Base-by-base conservation (phyloP, 306 rosid genomes). In the Rubus parviflorus region DNA sequence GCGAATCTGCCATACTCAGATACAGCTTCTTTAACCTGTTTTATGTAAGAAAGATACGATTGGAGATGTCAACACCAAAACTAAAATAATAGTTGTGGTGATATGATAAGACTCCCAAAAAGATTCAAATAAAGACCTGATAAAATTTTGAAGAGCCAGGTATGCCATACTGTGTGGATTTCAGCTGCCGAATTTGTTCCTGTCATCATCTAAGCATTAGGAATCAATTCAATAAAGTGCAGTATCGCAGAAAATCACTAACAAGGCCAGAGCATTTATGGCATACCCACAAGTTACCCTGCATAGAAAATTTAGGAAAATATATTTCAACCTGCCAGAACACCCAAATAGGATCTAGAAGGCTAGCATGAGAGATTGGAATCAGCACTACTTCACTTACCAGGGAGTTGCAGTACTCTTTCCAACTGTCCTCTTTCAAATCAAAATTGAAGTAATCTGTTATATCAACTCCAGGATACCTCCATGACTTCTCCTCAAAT, bases 381-480 rank as follows among this genome's bases (percentile, higher is more conserved):
- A 58, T 22, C 42, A 61, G 67, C 74, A 60, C 80, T 56, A 49
- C 63, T 69, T 72, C 73, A 76, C 79, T 72, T 84, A 91, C 97
- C 91, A 89, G 82, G 56, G 92, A 83, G 38, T 41, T 70, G 81
- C 94, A 83, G 79, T 91, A 91, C 49, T 80, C 79, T 81, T 89
- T 91, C 97, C 97, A 91, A 68, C 85, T 82, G 49, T 83, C 87
- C 81, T 91, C 97, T 11, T 83, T 68, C 79, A 91, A 89, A 80
- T 88, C 91, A 37, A 88, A 91, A 74, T 89, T 89, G 86, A 89
- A 91, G 83, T 86, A 89, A 82, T 89, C 90, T 12, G 89, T 86
- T 17, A 82, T 70, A 78, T 91, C 91, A 67, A 77, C 88, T 80
- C 89, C 90, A 57, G 87, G 81, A 82, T 57, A 52, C 68, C 81